Base-by-base conservation (phyloP, 805 yeast genomes). In the Saccharomyces jurei region DNA sequence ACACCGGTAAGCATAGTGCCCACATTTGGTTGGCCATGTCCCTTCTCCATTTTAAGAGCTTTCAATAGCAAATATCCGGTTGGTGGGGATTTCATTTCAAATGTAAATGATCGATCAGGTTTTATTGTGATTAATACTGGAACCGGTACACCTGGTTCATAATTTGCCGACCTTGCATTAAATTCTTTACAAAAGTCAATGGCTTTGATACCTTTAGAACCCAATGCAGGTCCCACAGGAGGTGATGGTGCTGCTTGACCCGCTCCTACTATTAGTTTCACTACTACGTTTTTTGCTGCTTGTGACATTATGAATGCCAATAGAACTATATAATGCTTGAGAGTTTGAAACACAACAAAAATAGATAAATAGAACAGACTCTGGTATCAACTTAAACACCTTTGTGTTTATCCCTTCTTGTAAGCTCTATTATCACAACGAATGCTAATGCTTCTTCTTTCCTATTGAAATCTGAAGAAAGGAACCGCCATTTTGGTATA, bases 181-280 rank as follows among this genome's bases (percentile, higher is more conserved):
- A 94, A 94, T 69, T 94, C 98, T 72, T 94, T 94, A 75, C 98
- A 92, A 66, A 94, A 94, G 71, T 94, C 99, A 66, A 94, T 94
- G 59, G 98, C 98, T 70, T 94, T 94, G 49, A 94, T 96, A 77
- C 99, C 99, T 71, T 92, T 92, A 56, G 98, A 92, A 61, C 99
- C 99, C 50, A 94, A 77, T 0, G 98, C 99, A 49, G 99, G 99
- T 60, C 99, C 99, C 29, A 94, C 98, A 6, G 99, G 99, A 29
- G 99, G 99, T 2, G 97, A 86, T 46, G 99, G 98, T 1, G 97
- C 94, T 0, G 99, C 99, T 70, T 90, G 88, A 3, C 98, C 98
- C 4, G 99, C 98, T 8, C 92, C 96, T 3, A 92, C 98, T 51
- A 92, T 84, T 57, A 92, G 81, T 71, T 92, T 94, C 52, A 92